These are phyloP conservation scores for Chlamydomonas sp. DNA, from an alignment of 139 green algal species.

Conservation along the genomic window DNA sequence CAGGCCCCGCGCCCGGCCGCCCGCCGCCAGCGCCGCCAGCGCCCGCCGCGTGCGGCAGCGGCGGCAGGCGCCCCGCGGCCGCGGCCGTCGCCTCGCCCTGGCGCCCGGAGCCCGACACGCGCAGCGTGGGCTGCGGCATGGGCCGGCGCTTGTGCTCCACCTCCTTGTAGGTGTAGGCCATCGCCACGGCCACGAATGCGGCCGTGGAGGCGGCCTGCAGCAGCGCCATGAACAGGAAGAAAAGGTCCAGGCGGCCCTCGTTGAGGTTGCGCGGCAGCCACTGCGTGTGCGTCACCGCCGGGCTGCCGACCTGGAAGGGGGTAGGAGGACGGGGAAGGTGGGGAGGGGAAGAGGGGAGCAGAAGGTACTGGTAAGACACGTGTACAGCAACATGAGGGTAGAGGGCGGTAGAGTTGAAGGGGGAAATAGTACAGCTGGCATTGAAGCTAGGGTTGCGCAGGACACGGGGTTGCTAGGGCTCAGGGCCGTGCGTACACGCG, in stretches of 20 bases:
- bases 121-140: constrained; percentile 1
- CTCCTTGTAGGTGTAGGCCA: constrained; percentile 83
- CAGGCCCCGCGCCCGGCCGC: not conserved
- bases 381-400: too few species aligned
- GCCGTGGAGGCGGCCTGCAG: constrained; percentile 72
- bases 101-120: not conserved
- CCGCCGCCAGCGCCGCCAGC: not conserved
- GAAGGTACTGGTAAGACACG: too few species aligned
- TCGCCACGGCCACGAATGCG: constrained; percentile 76
- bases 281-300: constrained; percentile 41
- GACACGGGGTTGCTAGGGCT: too few species aligned
- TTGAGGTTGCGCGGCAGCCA: constrained; percentile 74
- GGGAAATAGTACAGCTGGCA: too few species aligned
- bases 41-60: not conserved
- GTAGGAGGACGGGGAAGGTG: not conserved
- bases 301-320: constrained; percentile 16
- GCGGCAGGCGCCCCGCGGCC: not conserved
- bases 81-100: not conserved
- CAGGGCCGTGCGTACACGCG: too few species aligned
- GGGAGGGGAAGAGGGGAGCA: not conserved
- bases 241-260: constrained; percentile 83
- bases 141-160: constrained; percentile 69
- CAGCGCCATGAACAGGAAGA: constrained; percentile 74
- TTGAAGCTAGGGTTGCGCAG: too few species aligned
- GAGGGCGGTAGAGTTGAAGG: too few species aligned